These are phyloP conservation scores for Phylloporus sp. DNA, from an alignment of 1,284 basidiomycete species.

Conservation along the genomic window DNA sequence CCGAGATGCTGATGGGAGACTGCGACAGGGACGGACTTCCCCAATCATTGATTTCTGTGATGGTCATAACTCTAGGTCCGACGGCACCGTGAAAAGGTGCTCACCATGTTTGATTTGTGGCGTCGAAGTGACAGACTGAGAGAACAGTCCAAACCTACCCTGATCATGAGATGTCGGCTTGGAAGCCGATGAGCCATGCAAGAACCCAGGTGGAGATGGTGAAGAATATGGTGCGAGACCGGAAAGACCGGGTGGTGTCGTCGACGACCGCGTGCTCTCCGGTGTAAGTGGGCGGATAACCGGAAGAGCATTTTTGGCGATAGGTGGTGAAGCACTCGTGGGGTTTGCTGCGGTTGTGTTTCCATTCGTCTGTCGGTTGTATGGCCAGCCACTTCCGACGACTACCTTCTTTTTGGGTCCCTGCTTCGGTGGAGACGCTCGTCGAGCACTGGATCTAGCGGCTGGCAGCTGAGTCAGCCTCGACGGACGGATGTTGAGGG, in stretches of 20 bases:
- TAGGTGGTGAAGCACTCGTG: conserved; percentile 22
- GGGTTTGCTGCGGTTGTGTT: conserved; percentile 8
- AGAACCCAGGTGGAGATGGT: conserved; percentile 41
- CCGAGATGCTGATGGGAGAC: conserved; percentile 19
- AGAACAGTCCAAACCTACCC: conserved; percentile 21
- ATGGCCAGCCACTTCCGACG: conserved; percentile 42
- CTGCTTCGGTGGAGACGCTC: conserved; percentile 14
- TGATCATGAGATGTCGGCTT: conserved; percentile 25
- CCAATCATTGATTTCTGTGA: conserved; percentile 30
- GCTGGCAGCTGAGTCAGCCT: conserved; percentile 16
- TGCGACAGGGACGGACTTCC: conserved; percentile 20
- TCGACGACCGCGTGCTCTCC: conserved; percentile 39
- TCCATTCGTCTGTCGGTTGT: conserved; percentile 31
- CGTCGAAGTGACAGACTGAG: conserved; percentile 24
- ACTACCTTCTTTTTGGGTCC: conserved; percentile 33
- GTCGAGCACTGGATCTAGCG: conserved; percentile 12
- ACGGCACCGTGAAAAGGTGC: conserved; percentile 1
- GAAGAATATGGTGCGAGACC: conserved; percentile 41
- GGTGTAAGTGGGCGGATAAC: conserved; percentile 31
- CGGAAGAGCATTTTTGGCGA: conserved; percentile 15
- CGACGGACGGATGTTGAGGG: conserved; percentile 55
- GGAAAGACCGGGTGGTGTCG: conserved; percentile 40
- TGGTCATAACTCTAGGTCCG: not conserved
- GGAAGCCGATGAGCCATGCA: conserved; percentile 35
- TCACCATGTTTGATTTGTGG: conserved; percentile 37